Percentiles rank a stretch among this genome's conserved stretches.
These are phyloP conservation scores for Quercus dentata DNA, from an alignment of 306 rosid genomes.

Conservation along the genomic window DNA sequence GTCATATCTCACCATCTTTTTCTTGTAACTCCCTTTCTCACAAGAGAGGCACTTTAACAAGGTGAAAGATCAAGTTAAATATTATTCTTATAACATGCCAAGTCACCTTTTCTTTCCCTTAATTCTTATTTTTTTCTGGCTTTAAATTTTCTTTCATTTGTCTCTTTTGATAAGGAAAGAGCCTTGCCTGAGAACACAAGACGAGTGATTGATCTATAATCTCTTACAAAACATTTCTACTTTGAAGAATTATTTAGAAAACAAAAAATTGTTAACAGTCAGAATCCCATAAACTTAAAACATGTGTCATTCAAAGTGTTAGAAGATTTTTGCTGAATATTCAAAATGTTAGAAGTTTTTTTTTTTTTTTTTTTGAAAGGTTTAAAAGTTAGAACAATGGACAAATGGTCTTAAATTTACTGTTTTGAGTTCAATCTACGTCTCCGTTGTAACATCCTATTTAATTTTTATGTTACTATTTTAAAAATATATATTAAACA, in stretches of 20 bases:
- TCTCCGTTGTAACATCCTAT: too few species aligned
- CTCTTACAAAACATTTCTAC: too few species aligned
- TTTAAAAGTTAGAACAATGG: too few species aligned
- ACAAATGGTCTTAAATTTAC: too few species aligned
- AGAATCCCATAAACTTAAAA: not conserved
- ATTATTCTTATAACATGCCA: not conserved
- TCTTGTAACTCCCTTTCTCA: conserved; percentile 37
- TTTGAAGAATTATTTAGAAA: not conserved
- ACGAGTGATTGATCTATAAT: not conserved
- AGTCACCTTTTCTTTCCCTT: not conserved
- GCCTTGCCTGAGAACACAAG: not conserved
- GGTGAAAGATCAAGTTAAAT: conserved; percentile 10
- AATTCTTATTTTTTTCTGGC: not conserved
- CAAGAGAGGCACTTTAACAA: conserved; percentile 40
- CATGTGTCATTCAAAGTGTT: too few species aligned
- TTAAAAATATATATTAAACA: too few species aligned
- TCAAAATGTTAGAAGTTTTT: too few species aligned
- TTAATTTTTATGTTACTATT: too few species aligned
- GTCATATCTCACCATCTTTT: conserved; percentile 35
- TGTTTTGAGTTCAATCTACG: too few species aligned
- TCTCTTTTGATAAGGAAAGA: not conserved
- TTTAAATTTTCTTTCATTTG: not conserved
- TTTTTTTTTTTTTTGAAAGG: too few species aligned
- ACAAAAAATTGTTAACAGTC: not conserved
- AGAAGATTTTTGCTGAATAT: too few species aligned